Evolutionary conservation across 106 monocot species (phyloP), one percentile per base, ranked within the genome.

Genomic region (Iris macrosiphon): DNA sequence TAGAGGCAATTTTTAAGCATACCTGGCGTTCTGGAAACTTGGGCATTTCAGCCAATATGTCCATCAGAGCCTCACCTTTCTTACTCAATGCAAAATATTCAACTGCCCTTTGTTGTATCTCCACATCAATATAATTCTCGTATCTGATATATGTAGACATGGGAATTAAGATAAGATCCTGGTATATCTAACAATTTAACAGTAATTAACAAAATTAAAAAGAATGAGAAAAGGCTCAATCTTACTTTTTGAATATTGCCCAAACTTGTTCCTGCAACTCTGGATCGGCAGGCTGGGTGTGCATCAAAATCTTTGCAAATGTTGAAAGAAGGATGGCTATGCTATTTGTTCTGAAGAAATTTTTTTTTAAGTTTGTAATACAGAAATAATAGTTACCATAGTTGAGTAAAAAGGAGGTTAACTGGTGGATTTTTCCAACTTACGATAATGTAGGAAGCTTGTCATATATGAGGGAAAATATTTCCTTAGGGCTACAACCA

Each of bases 1-100:
- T n/a, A n/a, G n/a, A n/a, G n/a, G n/a, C n/a, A n/a, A n/a, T n/a
- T n/a, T 27, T 49, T 21, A 53, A 26, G 21, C 57, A 56, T 70
- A 98, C 96, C 80, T 98, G 82, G 9, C 96, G 79, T 72, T 98
- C 96, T 30, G 96, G 96, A 70, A 98, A 98, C 58, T 98, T 98
- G 4, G 96, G 96, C 96, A 98, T 98, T 69, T 98, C 96, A 48
- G 90, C 90, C 12, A 98, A 82, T 59, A 98, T 62, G 52, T 90
- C 96, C 64, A 74, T 64, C 34, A 91, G 74, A 63, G 87, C 73
- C 13, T 71, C 83, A 58, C 96, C 96, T 65, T 91, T 98, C 49
- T 55, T 83, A 60, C 90, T 90, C 17, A 98, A 57, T 57, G 76
- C 75, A 78, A 87, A 98, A 73, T 98, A 98, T 78, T 98, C 96